phyloP scores from a whole-genome alignment of 495 filamentous ascomycete species.

The Aspergillus steynii region DNA sequence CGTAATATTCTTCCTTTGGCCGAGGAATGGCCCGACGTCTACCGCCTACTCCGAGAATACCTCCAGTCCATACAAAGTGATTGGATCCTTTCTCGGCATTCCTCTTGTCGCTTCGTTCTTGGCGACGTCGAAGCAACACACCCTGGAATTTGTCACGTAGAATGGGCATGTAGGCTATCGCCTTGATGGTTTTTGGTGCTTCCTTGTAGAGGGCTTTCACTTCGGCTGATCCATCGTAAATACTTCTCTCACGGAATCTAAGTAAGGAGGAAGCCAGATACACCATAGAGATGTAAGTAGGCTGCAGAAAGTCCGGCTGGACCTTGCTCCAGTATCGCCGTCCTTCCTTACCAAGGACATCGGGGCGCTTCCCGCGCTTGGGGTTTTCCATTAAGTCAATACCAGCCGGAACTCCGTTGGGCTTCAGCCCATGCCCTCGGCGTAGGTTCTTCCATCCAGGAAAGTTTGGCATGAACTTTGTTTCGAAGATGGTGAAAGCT shows the following conservation, averaged over 20 bases:
- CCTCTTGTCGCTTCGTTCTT: conserved; percentile 13
- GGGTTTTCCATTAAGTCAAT: conserved; percentile 27
- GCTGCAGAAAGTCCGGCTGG: conserved; percentile 44
- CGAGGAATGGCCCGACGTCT: conserved; percentile 4
- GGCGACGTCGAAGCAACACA: conserved; percentile 33
- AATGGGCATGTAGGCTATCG: conserved; percentile 55
- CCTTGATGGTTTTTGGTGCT: conserved; percentile 53
- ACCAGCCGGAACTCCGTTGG: conserved; percentile 25
- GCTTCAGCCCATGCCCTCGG: conserved; percentile 33
- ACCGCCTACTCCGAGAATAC: conserved; percentile 29
- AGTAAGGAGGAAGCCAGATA: conserved; percentile 50
- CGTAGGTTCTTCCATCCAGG: conserved; percentile 61
- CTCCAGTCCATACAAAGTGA: conserved; percentile 36
- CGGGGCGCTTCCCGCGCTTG: conserved; percentile 17
- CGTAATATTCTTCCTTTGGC: neutral
- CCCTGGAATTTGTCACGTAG: conserved; percentile 44
- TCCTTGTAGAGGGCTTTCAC: conserved; percentile 34
- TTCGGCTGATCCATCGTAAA: conserved; percentile 27
- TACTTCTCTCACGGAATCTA: conserved; percentile 39
- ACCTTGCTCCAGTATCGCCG: conserved; percentile 37
- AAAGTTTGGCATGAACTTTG: conserved; percentile 72
- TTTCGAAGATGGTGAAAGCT: conserved; percentile 71
- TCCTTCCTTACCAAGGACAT: conserved; percentile 31
- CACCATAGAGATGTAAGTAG: conserved; percentile 56
- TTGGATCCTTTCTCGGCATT: conserved; percentile 5